Base-by-base conservation (phyloP, 164 flowering plant genomes). In the Hamamelis virginiana region DNA sequence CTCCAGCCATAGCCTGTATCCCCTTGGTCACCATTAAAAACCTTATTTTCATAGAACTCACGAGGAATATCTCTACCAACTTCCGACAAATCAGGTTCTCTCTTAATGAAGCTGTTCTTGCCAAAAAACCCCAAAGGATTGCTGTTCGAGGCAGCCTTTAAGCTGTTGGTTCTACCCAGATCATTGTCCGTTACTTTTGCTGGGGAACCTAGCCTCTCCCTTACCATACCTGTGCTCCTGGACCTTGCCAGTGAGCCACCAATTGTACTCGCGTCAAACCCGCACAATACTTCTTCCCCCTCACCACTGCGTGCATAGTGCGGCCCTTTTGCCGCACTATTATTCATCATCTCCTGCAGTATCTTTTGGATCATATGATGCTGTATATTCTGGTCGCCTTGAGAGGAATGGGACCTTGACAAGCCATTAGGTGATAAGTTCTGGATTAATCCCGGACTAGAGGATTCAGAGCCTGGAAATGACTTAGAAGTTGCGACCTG, bases 331-430 rank as follows among this genome's bases (percentile, higher is more conserved):
- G 77, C 79, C 8, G 83, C 79, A 46, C 63, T 75, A 64, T 68
- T 87, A 51, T 70, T 81, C 46, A 81, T 72, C 85, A 90, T 86
- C 69, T 88, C 92, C 67, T 91, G 97, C 69, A 90, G 81, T 53
- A 90, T 65, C 52, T 89, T 97, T 75, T 95, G 97, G 65, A 95
- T 80, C 88, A 89, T 80, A 50, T 86, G 94, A 62, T 86, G 92
- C 53, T 86, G 95, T 46, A 89, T 47, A 51, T 80, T 78, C 74
- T 76, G 91, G 68, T 77, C 84, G 15, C 77, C 80, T 70, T 80
- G 87, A n/a, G 87, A 70, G 22, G 75, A n/a, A 63, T 76, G 82
- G 0, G 87, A 74, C 68, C 77, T 79, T 64, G 86, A 75, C 43
- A 81, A 77, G 59, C 91, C 85, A 72, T 80, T 80, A 9, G 23